Evolutionary conservation across 2,329 filamentous ascomycete genomes (phyloP).

Genomic region (Fusarium odoratissimum): DNA sequence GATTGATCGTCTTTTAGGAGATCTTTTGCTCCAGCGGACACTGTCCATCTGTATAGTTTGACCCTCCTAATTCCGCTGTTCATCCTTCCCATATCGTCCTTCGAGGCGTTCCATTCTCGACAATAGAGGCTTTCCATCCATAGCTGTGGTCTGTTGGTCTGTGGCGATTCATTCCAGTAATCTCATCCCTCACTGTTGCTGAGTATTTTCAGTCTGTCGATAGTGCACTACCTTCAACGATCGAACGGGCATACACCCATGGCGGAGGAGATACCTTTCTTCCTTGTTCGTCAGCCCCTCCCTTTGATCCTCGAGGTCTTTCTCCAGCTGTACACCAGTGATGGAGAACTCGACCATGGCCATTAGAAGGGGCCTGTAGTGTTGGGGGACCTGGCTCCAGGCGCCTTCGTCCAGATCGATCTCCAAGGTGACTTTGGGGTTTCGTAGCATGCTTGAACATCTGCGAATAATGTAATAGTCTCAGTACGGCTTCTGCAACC

Average conservation of each 20-base stretch:
- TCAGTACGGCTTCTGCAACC: neutral
- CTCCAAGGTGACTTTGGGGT: neutral
- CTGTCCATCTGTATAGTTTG: too few relatives aligned
- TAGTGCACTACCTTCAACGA: neutral
- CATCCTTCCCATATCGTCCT: too few relatives aligned
- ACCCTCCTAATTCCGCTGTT: too few relatives aligned
- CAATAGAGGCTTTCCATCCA: too few relatives aligned
- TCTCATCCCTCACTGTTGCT: neutral
- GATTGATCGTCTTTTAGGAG: too few relatives aligned
- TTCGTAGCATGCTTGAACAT: neutral
- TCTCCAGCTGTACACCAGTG: neutral
- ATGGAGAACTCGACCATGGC: neutral
- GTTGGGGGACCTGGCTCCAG: neutral
- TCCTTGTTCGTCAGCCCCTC: neutral
- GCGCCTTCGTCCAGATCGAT: neutral
- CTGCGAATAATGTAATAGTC: rapidly evolving
- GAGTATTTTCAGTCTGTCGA: neutral
- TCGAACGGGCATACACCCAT: neutral
- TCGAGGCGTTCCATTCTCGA: too few relatives aligned
- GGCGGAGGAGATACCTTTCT: rapidly evolving
- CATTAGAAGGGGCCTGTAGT: neutral
- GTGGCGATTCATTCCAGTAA: too few relatives aligned
- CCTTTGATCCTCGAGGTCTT: neutral
- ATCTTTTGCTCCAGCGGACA: too few relatives aligned
- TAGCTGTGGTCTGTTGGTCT: too few relatives aligned